phyloP scores from a whole-genome alignment of 2,329 filamentous ascomycete species.

The Phoma sp. region DNA sequence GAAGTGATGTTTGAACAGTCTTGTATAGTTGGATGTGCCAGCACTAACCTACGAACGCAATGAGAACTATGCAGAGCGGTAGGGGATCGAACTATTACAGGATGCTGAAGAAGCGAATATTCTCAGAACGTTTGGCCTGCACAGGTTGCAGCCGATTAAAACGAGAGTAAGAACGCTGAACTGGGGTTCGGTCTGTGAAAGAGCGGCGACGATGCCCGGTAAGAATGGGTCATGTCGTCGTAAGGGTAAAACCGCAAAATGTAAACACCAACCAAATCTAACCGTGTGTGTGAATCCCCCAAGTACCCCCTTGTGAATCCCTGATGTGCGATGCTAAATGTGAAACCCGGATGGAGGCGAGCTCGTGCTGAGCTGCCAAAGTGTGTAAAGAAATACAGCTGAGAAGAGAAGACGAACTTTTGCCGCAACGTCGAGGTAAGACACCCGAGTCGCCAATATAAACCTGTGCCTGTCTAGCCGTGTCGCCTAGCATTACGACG shows the following conservation, averaged over 20 bases:
- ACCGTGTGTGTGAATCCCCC: constrained; percentile 28
- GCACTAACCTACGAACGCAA: constrained; percentile 41
- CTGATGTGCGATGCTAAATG: constrained; percentile 34
- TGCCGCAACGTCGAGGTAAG: constrained; percentile 27
- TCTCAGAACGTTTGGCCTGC: constrained; percentile 39
- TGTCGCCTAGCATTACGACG: constrained; percentile 43
- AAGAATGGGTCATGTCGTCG: constrained; percentile 41
- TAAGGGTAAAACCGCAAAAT: constrained; percentile 31
- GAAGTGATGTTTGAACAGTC: constrained; percentile 17
- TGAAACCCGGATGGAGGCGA: constrained; percentile 24
- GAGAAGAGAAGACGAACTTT: constrained; percentile 39
- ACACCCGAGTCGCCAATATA: constrained; percentile 29
- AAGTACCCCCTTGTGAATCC: constrained; percentile 24
- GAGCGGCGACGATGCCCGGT: constrained; percentile 42
- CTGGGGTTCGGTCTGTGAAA: constrained; percentile 17
- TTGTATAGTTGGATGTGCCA: constrained; percentile 41
- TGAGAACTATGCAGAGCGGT: constrained; percentile 29
- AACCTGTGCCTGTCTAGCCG: constrained; percentile 42
- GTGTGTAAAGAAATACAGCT: constrained; percentile 37
- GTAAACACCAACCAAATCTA: constrained; percentile 42
- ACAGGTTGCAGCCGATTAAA: constrained; percentile 42
- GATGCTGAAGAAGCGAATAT: constrained; percentile 39
- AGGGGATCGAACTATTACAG: constrained; percentile 32
- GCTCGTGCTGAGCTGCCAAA: constrained; percentile 26
- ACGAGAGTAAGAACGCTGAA: constrained; percentile 50